Conservation (phyloP, 768 basidiomycete genomes). For the Naganishia randhawae region DNA sequence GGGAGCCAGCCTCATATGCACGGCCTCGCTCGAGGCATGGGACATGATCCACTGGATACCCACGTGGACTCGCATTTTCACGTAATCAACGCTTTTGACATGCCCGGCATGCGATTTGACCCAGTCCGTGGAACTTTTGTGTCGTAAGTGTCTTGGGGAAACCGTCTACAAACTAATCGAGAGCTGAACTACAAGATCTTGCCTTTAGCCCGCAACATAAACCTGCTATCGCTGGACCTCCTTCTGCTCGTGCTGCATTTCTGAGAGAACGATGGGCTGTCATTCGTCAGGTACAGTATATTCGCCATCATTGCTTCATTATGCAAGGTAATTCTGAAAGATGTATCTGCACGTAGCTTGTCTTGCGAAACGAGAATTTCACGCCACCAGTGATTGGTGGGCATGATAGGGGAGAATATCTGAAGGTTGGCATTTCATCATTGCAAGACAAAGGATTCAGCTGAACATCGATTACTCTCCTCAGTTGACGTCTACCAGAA, state of each 20-base stretch:
- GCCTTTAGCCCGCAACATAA: slow-evolving; percentile 55
- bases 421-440: slow-evolving; percentile 62
- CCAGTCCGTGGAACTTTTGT: slow-evolving; percentile 80
- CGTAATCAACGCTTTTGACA: slow-evolving; percentile 85
- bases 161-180: neutral
- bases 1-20: slow-evolving; percentile 18
- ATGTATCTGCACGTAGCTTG: slow-evolving; percentile 53
- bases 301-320: neutral
- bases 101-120: slow-evolving; percentile 93
- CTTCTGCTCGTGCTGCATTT: slow-evolving; percentile 74
- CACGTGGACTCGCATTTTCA: slow-evolving; percentile 58
- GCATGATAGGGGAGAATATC: slow-evolving; percentile 75
- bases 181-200: neutral
- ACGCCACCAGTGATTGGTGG: slow-evolving; percentile 91
- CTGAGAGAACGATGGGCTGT: slow-evolving; percentile 81
- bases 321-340: neutral
- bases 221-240: slow-evolving; percentile 72
- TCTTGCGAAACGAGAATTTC: slow-evolving; percentile 94
- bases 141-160: slow-evolving; percentile 57
- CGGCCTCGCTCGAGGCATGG: slow-evolving; percentile 12
- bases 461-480: neutral
- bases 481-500: slow-evolving; percentile 91
- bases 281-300: slow-evolving; percentile 64
- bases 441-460: neutral
- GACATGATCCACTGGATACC: slow-evolving; percentile 34